These are phyloP conservation scores for Eucalyptus leucophloia DNA, from an alignment of 345 rosid genomes.

Conservation along the genomic window DNA sequence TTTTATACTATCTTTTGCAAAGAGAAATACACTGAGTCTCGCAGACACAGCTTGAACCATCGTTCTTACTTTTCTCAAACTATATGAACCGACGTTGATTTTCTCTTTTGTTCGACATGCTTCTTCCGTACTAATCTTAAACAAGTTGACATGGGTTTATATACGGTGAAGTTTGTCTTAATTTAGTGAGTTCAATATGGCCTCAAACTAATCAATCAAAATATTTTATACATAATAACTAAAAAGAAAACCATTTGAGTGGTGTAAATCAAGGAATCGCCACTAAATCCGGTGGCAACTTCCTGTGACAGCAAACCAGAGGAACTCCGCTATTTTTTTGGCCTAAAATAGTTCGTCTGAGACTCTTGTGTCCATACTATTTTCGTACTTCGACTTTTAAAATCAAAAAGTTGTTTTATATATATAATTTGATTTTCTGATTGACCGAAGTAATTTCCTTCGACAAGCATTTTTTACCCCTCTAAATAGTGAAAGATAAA, in stretches of 20 bases:
- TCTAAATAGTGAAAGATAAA: not conserved
- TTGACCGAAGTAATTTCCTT: not conserved
- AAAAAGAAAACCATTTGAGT: too few species aligned
- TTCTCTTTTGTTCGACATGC: not conserved
- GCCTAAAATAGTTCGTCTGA: not conserved
- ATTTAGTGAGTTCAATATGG: not conserved
- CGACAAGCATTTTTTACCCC: not conserved
- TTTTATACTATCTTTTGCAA: not conserved
- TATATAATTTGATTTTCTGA: too few species aligned
- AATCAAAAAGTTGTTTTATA: rapidly evolving
- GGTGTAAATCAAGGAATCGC: not conserved
- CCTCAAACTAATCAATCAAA: not conserved
- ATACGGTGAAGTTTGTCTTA: not conserved
- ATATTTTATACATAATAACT: too few species aligned
- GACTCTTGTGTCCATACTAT: not conserved
- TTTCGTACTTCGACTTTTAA: too few species aligned
- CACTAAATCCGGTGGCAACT: not conserved
- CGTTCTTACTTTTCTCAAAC: too few species aligned
- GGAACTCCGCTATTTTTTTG: not conserved
- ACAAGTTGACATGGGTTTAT: not conserved
- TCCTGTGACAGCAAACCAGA: not conserved
- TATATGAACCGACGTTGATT: not conserved
- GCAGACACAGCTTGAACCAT: too few species aligned
- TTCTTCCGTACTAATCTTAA: rapidly evolving
- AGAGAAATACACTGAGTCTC: too few species aligned